Base-by-base conservation (phyloP, 768 basidiomycete genomes). In the Lactarius sp. region DNA sequence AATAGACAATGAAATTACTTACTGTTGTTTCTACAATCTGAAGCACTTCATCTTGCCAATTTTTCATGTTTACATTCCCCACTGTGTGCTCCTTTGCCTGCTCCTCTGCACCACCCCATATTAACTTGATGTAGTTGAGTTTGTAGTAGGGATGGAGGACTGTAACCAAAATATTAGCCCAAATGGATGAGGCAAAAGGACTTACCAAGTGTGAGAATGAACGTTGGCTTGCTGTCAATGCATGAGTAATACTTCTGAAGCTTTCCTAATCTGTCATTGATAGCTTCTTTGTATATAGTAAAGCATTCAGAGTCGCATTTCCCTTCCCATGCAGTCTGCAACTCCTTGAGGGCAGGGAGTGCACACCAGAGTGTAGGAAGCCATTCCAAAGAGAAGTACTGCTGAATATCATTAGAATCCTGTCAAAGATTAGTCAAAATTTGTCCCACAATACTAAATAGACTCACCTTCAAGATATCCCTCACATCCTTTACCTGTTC, bases 271-370 rank as follows among this genome's bases (percentile, higher is more conserved):
- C 71, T 71, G 18, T 52, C 39, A 1, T 61, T 16, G 13, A 76
- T 59, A 2, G 71, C 68, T 0, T 59, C 47, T 16, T 72, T 60
- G 22, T 69, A 76, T 54, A 71, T 12, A 0, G 14, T 2, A 39
- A 59, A 76, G 4, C 51, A 27, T 0, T 33, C 41, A 12, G 65
- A 12, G 1, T 59, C 10, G 2, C 2, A 2, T 27, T 27, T 27
- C 22, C 22, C 22, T 27, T 27, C 22, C 22, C 22, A 27, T 27
- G 22, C 13, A 18, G 8, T 67, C 10, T 65, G 71, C 0, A 76
- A 66, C 2, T 69, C 61, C 47, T 76, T 73, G 13, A 75, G 37
- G 0, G 69, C 67, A 6, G 71, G 72, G n/a, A 75, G 70, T 0
- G 68, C 72, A 14, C 52, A 56, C 61, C 68, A 74, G 1, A 76